Conservation (phyloP, 805 yeast species). For the Soucietia sequanensis region DNA sequence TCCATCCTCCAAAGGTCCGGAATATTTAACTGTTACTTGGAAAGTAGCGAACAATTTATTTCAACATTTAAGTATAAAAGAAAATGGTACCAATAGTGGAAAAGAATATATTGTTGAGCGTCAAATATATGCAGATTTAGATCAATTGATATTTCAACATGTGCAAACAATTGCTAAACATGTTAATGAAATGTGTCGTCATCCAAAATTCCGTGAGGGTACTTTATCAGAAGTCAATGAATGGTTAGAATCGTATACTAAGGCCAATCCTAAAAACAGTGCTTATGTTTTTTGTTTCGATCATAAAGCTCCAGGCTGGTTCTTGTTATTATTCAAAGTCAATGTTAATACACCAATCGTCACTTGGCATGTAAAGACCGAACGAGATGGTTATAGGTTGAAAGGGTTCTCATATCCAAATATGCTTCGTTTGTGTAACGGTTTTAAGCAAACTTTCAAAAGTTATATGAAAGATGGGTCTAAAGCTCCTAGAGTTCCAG, state of each 20-base stretch:
- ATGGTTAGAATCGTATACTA: constrained; percentile 85
- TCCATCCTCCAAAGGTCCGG: constrained; percentile 88
- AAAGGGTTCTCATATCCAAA: constrained; percentile 84
- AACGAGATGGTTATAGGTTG: constrained; percentile 81
- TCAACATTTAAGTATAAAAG: constrained; percentile 88
- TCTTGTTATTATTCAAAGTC: constrained; percentile 80
- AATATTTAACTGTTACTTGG: constrained; percentile 93
- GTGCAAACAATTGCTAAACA: constrained; percentile 79
- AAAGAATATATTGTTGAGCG: constrained; percentile 62
- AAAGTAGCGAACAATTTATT: constrained; percentile 87
- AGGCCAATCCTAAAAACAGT: constrained; percentile 86
- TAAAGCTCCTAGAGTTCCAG: constrained; percentile 13
- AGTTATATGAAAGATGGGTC: constrained; percentile 23
- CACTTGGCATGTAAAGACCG: constrained; percentile 90
- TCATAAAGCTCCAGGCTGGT: constrained; percentile 92
- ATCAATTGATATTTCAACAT: constrained; percentile 87
- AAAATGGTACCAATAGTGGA: constrained; percentile 65
- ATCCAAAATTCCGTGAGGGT: constrained; percentile 87
- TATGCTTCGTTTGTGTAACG: constrained; percentile 85
- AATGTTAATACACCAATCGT: constrained; percentile 64
- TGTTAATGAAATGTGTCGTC: constrained; percentile 78
- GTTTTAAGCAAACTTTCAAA: constrained; percentile 74
- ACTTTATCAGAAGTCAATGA: constrained; percentile 75
- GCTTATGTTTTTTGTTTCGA: constrained; percentile 90
- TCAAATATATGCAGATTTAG: constrained; percentile 78